Conservation (phyloP, 352 stramenopile species). For the Ophiocytium majus region DNA sequence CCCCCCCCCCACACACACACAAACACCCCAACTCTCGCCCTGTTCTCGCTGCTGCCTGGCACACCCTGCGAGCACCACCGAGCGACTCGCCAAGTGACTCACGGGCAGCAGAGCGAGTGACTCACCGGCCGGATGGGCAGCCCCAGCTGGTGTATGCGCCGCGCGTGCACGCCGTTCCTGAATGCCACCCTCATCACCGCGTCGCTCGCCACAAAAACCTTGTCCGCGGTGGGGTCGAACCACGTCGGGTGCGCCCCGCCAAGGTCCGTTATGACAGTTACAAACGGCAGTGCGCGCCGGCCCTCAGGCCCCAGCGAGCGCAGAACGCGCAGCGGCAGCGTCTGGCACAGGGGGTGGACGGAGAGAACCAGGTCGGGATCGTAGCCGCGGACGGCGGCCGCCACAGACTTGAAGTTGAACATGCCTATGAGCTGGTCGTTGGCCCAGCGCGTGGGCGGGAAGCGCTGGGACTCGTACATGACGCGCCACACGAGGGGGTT, state of each 20-base stretch:
- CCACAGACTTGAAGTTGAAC: conserved; percentile 52
- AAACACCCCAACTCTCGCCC: no score
- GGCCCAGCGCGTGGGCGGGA: conserved; percentile 49
- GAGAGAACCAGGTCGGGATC: conserved; percentile 70
- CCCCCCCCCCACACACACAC: no score
- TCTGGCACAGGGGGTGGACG: conserved; percentile 72
- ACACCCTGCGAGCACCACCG: no score
- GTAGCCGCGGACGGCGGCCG: conserved; percentile 44
- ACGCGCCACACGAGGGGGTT: conserved; percentile 57
- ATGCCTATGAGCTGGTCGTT: conserved; percentile 49
- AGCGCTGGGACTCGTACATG: conserved; percentile 56
- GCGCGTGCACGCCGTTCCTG: background rate
- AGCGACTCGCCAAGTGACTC: no score
- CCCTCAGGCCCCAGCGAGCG: background rate
- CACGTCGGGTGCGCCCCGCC: conserved; percentile 60
- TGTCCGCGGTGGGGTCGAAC: conserved; percentile 58
- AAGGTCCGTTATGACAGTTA: conserved; percentile 72
- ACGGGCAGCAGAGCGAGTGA: no score
- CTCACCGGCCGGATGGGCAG: conserved; percentile 70
- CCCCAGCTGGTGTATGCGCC: conserved; percentile 64
- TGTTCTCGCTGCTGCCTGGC: no score
- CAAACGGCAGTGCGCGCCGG: conserved; percentile 65
- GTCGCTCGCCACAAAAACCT: conserved; percentile 54
- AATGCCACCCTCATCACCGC: conserved; percentile 51
- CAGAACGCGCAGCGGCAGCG: conserved; percentile 56